Conservation (phyloP, 2,329 filamentous ascomycete genomes). For the Fusarium odoratissimum region DNA sequence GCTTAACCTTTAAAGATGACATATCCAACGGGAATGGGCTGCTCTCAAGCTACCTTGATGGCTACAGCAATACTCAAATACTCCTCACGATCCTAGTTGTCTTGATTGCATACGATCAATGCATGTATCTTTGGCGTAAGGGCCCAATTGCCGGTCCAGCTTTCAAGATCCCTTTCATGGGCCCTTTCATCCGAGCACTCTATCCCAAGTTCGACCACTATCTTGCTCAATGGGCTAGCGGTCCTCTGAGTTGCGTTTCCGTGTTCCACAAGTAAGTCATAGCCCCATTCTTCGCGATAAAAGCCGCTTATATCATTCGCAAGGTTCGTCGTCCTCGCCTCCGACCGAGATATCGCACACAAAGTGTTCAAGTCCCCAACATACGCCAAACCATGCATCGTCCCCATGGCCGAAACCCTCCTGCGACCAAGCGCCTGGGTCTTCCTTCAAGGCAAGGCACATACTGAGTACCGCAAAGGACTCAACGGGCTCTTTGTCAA, state of each 20-base stretch:
- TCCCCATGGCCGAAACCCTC: slow-evolving; percentile 77
- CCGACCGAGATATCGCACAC: slow-evolving; percentile 80
- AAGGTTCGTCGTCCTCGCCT: slow-evolving; percentile 83
- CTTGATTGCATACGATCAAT: slow-evolving; percentile 56
- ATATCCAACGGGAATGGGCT: neutral
- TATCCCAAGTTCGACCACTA: slow-evolving; percentile 80
- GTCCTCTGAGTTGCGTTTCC: slow-evolving; percentile 82
- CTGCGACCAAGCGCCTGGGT: slow-evolving; percentile 81
- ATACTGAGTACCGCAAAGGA: slow-evolving; percentile 82
- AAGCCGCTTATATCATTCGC: neutral
- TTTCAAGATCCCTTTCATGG: slow-evolving; percentile 76
- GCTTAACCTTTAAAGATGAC: neutral
- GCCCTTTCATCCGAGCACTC: slow-evolving; percentile 80
- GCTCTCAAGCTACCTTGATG: slow-evolving; percentile 12
- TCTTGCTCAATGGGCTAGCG: slow-evolving; percentile 81
- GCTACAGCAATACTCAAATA: slow-evolving; percentile 18
- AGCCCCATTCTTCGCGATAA: accelerated
- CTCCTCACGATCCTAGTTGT: slow-evolving; percentile 48
- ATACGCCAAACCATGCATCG: slow-evolving; percentile 81
- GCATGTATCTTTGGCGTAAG: slow-evolving; percentile 70
- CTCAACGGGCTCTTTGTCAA: slow-evolving; percentile 80
- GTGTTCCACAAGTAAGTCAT: slow-evolving; percentile 81
- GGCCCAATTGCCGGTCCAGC: slow-evolving; percentile 71
- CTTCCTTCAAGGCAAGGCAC: slow-evolving; percentile 79
- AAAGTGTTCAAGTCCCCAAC: slow-evolving; percentile 84